Evolutionary conservation across 2,329 filamentous ascomycete genomes (phyloP).

Genomic region (Fusarium sterilihyphosum): DNA sequence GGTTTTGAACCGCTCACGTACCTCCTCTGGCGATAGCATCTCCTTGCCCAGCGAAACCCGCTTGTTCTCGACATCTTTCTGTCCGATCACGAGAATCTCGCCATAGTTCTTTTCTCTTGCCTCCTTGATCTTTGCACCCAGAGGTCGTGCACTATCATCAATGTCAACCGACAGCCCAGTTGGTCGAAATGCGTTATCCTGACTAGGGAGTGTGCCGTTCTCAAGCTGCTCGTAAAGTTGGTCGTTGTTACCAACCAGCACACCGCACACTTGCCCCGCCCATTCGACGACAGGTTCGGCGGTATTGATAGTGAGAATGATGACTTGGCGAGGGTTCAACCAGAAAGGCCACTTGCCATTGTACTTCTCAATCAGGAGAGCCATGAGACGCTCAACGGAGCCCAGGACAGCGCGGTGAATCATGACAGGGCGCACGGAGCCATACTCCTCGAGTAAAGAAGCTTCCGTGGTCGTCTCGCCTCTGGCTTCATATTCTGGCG

Average conservation of each 20-base stretch:
- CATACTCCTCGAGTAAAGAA: slow-evolving; percentile 60
- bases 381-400: slow-evolving; percentile 85
- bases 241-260: slow-evolving; percentile 59
- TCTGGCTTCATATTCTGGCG: slow-evolving; percentile 68
- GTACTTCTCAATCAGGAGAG: slow-evolving; percentile 85
- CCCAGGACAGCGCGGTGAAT: slow-evolving; percentile 88
- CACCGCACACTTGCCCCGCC: slow-evolving; percentile 58
- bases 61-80: slow-evolving; percentile 67
- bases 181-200: slow-evolving; percentile 61
- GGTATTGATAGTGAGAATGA: slow-evolving; percentile 78
- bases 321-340: slow-evolving; percentile 82
- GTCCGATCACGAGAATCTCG: slow-evolving; percentile 77
- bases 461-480: slow-evolving; percentile 62
- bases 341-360: slow-evolving; percentile 86
- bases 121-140: slow-evolving; percentile 76
- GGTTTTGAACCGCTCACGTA: slow-evolving; percentile 57
- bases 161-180: slow-evolving; percentile 75
- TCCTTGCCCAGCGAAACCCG: slow-evolving; percentile 59
- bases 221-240: slow-evolving; percentile 48
- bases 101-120: slow-evolving; percentile 79
- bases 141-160: slow-evolving; percentile 69
- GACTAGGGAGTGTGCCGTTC: slow-evolving; percentile 43
- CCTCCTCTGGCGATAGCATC: slow-evolving; percentile 55
- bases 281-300: slow-evolving; percentile 62
- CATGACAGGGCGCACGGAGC: slow-evolving; percentile 76